Percentiles rank a stretch among this genome's conserved stretches.
Conservation (phyloP, 345 rosid genomes). For the Hibiscus mutabilis region DNA sequence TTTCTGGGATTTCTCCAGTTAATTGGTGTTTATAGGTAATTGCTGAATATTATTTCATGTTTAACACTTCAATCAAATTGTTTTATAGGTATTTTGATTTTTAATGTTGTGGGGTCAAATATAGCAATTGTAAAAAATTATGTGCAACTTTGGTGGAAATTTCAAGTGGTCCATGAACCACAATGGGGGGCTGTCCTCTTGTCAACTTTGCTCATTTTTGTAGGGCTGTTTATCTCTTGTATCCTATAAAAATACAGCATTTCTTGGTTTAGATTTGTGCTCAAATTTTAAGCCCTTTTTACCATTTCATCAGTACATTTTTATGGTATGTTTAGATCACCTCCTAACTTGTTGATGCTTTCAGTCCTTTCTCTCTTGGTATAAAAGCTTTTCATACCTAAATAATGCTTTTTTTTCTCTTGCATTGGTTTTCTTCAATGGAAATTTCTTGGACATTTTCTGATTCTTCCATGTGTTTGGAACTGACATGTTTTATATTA, state of each 20-base stretch:
- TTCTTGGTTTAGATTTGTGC: conserved; percentile 1
- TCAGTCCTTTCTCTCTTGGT: no score
- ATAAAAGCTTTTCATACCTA: no score
- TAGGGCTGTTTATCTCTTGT: neutral
- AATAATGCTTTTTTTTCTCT: neutral
- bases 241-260: neutral
- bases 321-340: neutral
- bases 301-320: neutral
- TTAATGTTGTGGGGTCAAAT: conserved; percentile 5
- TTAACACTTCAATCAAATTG: no score
- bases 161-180: conserved; percentile 5
- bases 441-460: neutral
- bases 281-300: neutral
- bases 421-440: neutral
- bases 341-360: neutral
- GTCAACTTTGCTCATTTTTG: neutral
- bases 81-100: neutral
- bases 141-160: neutral
- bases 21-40: neutral
- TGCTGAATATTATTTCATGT: neutral
- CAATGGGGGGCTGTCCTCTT: neutral
- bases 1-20: neutral
- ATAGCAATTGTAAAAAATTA: neutral
- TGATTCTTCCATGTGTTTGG: neutral
- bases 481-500: neutral